These are phyloP conservation scores for Podila minutissima DNA, from an alignment of 192 early-diverging fungal genomes.

Conservation along the genomic window DNA sequence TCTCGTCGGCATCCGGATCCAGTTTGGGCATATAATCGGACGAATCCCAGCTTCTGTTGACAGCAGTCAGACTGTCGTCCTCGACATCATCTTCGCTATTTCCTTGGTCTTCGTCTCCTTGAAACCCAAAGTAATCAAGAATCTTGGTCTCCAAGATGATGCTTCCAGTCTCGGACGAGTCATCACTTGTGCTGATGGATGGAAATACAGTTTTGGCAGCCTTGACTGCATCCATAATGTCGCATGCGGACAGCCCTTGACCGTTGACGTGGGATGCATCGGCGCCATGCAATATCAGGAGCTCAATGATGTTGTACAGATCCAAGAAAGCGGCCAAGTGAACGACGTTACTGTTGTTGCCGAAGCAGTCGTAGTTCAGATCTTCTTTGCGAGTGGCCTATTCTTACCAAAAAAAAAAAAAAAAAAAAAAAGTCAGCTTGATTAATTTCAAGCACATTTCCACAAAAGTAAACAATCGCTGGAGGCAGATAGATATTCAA, in stretches of 20 bases:
- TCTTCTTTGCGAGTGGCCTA: conserved; percentile 2
- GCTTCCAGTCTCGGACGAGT: no score
- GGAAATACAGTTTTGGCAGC: no score
- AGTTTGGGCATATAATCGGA: background rate
- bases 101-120: background rate
- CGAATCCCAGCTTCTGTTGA: background rate
- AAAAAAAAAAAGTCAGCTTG: background rate
- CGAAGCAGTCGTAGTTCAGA: conserved; percentile 8
- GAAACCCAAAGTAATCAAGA: background rate
- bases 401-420: background rate
- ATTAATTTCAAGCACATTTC: background rate
- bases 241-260: conserved; percentile 8
- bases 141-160: background rate
- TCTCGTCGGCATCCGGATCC: background rate
- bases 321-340: conserved; percentile 23
- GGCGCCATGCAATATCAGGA: conserved; percentile 9
- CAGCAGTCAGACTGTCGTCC: background rate
- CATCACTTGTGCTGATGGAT: no score
- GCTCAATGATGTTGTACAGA: background rate
- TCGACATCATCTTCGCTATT: background rate
- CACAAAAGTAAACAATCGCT: background rate
- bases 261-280: conserved; percentile 7
- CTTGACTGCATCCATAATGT: conserved; percentile 1
- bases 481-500: no score
- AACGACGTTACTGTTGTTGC: conserved; percentile 5